Percentiles rank a stretch among this genome's conserved stretches.
Evolutionary conservation across 2,329 filamentous ascomycete species (phyloP).

Genomic region (Trichoderma aggressivum): DNA sequence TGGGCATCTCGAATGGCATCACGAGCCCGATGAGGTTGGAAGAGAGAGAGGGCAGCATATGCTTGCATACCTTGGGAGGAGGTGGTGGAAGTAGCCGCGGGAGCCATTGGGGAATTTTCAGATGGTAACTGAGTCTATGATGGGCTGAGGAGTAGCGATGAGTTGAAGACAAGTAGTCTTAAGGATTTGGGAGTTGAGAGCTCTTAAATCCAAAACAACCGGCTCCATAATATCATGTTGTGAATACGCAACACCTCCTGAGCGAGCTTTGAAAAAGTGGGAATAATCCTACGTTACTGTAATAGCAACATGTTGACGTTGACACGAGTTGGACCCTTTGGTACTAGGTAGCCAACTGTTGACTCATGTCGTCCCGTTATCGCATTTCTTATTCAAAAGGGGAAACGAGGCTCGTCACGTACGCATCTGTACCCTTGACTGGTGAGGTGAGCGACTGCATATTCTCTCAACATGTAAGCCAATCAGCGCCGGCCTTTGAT

Average conservation of each 20-base stretch:
- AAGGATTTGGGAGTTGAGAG: not conserved
- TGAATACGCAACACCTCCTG: accelerated
- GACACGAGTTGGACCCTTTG: not conserved
- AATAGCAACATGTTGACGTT: not conserved
- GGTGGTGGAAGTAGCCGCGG: not conserved
- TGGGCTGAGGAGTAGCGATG: not conserved
- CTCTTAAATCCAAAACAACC: not conserved
- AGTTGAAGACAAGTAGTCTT: accelerated
- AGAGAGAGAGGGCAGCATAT: conserved; percentile 38
- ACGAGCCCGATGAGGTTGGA: conserved; percentile 44
- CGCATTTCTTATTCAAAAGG: not conserved
- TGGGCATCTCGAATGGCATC: conserved; percentile 46
- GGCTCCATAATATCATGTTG: not conserved
- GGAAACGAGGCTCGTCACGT: not conserved
- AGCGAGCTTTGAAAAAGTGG: not conserved
- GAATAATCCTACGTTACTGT: not conserved
- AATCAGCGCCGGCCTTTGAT: not conserved
- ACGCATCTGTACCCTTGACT: not conserved
- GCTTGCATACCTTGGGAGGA: not conserved
- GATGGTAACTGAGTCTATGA: not conserved
- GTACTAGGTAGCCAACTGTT: not conserved
- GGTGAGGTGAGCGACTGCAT: not conserved
- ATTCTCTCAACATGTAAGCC: not conserved
- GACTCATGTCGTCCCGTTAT: not conserved
- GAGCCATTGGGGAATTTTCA: not conserved